Base-by-base conservation (phyloP, 768 basidiomycete species). In the Mycena filopes region DNA sequence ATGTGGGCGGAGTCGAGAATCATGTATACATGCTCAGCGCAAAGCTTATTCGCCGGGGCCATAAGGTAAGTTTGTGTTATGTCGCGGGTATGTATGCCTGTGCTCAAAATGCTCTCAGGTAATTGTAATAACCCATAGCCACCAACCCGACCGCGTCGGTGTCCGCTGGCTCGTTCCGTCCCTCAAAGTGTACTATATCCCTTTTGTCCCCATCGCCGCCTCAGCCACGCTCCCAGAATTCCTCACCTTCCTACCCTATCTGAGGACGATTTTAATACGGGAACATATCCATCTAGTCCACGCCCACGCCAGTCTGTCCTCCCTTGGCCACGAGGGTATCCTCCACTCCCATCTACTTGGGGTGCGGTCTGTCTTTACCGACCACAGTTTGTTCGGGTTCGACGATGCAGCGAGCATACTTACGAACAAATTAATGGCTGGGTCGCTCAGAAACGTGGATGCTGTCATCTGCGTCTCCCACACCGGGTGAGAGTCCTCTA, bases 391-490 rank as follows among this genome's bases (percentile, higher is more conserved):
- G 28, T 99, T 99, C 70, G 97, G 96, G 2, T 96, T 99, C 73
- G 96, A 94, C 33, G 96, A 98, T 73, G 96, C 98, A 18, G 96
- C 96, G 1, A 96, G 96, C 70, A 97, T 99, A 42, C 81, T 98
- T 68, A 98, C 98, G 7, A 99, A 99, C 81, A 99, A 99, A 76
- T 85, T 99, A 36, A 81, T 99, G 42, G 92, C 88, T 13, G 95
- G 87, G 5, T 90, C 93, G 2, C 80, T 99, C 72, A 87, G 89
- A 64, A 96, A 97, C 74, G 94, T 96, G 0, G 97, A 99, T 70
- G 95, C 91, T 0, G 94, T 93, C 1, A 96, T 99, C 26, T 98
- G 96, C 70, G 98, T 99, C 50, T 97, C 95, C 10, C 93, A 99
- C 78, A 98, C 96, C 0, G 95, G 97, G 97, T 95, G 73, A 56